phyloP scores from a whole-genome alignment of 2,329 filamentous ascomycete species.

The Leptographium flavum region DNA sequence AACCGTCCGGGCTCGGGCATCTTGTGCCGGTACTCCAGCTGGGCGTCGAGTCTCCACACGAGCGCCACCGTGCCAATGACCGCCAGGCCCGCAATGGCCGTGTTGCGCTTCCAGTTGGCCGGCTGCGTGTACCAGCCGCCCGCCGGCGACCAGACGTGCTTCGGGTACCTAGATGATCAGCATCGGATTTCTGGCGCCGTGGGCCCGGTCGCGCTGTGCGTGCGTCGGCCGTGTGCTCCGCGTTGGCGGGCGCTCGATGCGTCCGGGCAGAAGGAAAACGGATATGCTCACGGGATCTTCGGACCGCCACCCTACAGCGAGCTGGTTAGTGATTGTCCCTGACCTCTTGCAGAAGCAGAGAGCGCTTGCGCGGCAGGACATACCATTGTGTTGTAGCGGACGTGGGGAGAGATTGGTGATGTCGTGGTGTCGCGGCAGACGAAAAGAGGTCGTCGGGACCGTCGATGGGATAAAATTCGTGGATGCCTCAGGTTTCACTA shows the following conservation, averaged over 20 bases:
- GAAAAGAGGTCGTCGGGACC: not conserved
- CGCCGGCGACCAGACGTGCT: conserved; percentile 97
- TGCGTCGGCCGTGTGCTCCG: no score
- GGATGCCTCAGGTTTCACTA: not conserved
- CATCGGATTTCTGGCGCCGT: not conserved
- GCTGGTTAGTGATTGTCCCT: conserved; percentile 23
- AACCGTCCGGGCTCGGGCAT: conserved; percentile 70
- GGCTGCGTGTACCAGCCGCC: conserved; percentile 97
- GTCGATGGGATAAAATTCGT: not conserved
- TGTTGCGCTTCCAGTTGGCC: conserved; percentile 90
- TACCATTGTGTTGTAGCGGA: not conserved
- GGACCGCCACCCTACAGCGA: conserved; percentile 57
- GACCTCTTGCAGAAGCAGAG: not conserved
- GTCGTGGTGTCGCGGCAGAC: not conserved
- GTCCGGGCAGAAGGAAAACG: conserved; percentile 1
- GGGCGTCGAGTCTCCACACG: conserved; percentile 57
- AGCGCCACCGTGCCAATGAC: conserved; percentile 49
- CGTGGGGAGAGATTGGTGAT: not conserved
- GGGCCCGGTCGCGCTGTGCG: not conserved
- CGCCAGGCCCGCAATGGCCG: conserved; percentile 25
- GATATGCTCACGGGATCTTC: conserved; percentile 36
- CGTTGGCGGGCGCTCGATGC: not conserved
- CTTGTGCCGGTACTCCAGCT: conserved; percentile 56
- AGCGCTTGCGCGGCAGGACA: no score
- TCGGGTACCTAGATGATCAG: conserved; percentile 57